A percentile compares a stretch with the other conserved stretches of the same genome.
phyloP scores from a whole-genome alignment of 495 filamentous ascomycete genomes.

The Daldinia caldariorum region DNA sequence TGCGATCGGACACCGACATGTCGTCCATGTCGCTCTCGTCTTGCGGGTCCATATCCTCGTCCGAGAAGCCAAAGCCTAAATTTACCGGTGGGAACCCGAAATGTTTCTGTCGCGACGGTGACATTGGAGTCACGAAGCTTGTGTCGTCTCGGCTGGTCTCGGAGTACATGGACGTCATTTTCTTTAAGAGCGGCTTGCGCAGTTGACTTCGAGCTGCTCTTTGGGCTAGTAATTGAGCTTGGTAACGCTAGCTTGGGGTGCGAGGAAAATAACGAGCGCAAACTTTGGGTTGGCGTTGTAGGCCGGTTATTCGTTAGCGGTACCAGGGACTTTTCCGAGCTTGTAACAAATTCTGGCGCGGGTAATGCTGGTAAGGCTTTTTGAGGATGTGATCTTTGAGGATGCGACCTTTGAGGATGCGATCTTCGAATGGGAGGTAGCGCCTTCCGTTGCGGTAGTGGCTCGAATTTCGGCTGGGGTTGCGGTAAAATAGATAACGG shows the following conservation, averaged over 20 bases:
- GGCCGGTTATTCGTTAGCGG: constrained; percentile 25
- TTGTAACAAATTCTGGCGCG: constrained; percentile 42
- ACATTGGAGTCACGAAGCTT: constrained; percentile 69
- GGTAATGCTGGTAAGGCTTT: constrained; percentile 43
- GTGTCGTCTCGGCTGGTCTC: constrained; percentile 47
- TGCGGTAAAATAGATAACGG: constrained; percentile 16
- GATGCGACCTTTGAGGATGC: constrained; percentile 30
- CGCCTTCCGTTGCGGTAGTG: constrained; percentile 9
- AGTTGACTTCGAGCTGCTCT: constrained; percentile 10
- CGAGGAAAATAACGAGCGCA: constrained; percentile 47
- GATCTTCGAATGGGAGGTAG: not conserved
- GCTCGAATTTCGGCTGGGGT: constrained; percentile 30
- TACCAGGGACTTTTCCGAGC: constrained; percentile 48
- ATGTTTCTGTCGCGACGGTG: constrained; percentile 53
- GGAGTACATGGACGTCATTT: constrained; percentile 43
- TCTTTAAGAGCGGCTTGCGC: constrained; percentile 15
- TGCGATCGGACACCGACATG: constrained; percentile 56
- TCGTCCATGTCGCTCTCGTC: constrained; percentile 62
- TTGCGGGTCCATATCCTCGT: constrained; percentile 58
- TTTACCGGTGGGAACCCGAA: constrained; percentile 75
- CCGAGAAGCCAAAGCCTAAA: constrained; percentile 75
- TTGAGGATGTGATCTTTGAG: constrained; percentile 11
- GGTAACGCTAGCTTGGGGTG: constrained; percentile 39
- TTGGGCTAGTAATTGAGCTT: constrained; percentile 13
- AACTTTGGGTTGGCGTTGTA: constrained; percentile 31